Base-by-base conservation (phyloP, 495 filamentous ascomycete genomes). In the Penicillium chermesinum region DNA sequence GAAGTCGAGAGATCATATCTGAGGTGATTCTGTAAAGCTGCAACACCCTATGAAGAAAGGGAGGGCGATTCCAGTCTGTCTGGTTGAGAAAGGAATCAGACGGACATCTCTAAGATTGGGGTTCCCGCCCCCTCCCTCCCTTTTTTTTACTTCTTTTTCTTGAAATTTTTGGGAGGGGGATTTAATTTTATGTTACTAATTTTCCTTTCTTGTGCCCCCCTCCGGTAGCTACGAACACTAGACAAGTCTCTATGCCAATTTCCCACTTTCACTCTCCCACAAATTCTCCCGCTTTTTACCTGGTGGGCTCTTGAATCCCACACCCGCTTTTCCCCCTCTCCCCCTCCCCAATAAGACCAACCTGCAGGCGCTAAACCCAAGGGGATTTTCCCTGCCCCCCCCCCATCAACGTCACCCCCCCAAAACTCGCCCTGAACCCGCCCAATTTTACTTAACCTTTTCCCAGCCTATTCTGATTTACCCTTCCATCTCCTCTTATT, bases 341-440 rank as follows among this genome's bases (percentile, higher is more conserved):
- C 13, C 15, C n/a, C 33, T 40, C 25, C 15, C 43, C 44, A 19
- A 19, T 42, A 49, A 49, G 33, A 22, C 21, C 25, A 2, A 13
- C 41, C 32, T 32, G 40, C 35, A 32, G 14, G 32, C 25, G 25
- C 25, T 30, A 30, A 10, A 5, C 25, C 25, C 10, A 30, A 30
- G 25, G 25, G 25, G 25, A 5, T 30, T 30, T 10, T 10, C 25
- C 25, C 25, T 10, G 5, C 25, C 25, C 25, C 25, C 25, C 27
- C 38, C 40, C 35, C 48, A 15, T 50, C 48, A 50, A 50, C 41
- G 51, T 53, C 51, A 53, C 36, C 25, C 41, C 34, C 34, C 13
- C 30, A 7, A 13, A 16, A 18, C 41, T 45, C 45, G 48, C 25
- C 25, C 25, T 30, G 25, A 30, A 30, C n/a, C n/a, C 38, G 47